Base-by-base conservation (phyloP, 345 rosid genomes). In the Atalantia buxifolia region DNA sequence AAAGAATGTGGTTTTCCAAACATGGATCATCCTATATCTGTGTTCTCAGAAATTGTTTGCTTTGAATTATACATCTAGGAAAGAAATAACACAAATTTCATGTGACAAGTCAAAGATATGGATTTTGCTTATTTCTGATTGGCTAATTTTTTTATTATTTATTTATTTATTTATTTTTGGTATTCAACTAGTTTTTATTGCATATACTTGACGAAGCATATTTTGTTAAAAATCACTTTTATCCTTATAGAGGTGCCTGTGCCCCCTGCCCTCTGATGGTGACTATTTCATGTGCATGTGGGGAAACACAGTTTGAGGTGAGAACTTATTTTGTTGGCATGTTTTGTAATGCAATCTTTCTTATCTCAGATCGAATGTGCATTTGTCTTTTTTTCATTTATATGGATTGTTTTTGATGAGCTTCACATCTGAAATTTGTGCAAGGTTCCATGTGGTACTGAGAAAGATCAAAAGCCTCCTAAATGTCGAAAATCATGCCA, bases 381-480 rank as follows among this genome's bases (percentile, higher is more conserved):
- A 1, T 13, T 6, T n/a, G 9, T 22, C 5, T 9, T 1, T 68
- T 24, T 21, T 48, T 68, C 76, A 65, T 68, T 9, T 35, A 6
- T 12, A 31, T 75, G 19, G 40, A 30, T 68, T 45, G 4, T 12
- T 40, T 65, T 75, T 27, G 4, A 38, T 66, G 68, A 48, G 16
- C 75, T 45, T 76, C 27, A 28, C 67, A 21, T 50, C 27, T 77
- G 65, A 79, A 69, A 63, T 80, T 82, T 78, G 74, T 79, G 40
- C 68, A 78, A 95, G 98, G 99, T 95, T 84, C 98, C 99, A n/a
- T 95, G 99, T 84, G 99, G 99, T 74, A 88, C 94, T 42, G 98
- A 95, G 87, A 88, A 77, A 89, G 86, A 89, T 74, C 98, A 93
- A 81, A 91, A 89, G 84, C 96, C 99, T 86, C 97, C 99, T 74